A percentile compares a stretch with the other conserved stretches of the same genome.
Evolutionary conservation across 192 early-diverging fungal species (phyloP).

Genomic region (Coemansia sp.): DNA sequence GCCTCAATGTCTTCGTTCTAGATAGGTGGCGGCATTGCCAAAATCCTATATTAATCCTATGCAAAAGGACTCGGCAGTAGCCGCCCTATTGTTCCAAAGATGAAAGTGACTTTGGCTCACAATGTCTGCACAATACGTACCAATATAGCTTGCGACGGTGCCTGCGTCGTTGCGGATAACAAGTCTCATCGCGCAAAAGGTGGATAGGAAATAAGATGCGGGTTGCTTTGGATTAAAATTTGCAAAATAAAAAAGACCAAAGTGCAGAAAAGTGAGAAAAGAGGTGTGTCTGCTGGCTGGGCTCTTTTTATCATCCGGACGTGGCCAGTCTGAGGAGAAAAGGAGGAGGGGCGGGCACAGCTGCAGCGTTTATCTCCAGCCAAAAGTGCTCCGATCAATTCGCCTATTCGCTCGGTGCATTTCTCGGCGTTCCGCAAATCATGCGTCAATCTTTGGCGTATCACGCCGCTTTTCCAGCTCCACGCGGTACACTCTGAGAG

Average conservation of each 20-base stretch:
- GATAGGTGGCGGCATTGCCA: neutral
- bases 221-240: neutral
- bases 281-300: neutral
- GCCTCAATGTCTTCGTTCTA: neutral
- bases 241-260: slow-evolving; percentile 10
- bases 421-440: slow-evolving; percentile 6
- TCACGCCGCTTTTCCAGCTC: neutral
- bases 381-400: slow-evolving; percentile 1
- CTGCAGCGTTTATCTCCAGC: neutral
- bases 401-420: slow-evolving; percentile 8
- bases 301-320: slow-evolving; percentile 9
- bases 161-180: slow-evolving; percentile 72
- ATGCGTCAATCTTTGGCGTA: neutral
- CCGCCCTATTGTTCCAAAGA: neutral
- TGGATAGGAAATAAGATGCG: too few species aligned
- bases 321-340: neutral
- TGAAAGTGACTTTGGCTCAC: neutral
- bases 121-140: slow-evolving; percentile 50
- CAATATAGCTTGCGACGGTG: slow-evolving; percentile 70
- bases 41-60: neutral
- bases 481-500: neutral
- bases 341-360: slow-evolving; percentile 6
- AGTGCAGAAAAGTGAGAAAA: slow-evolving; percentile 15
- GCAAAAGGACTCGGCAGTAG: neutral
- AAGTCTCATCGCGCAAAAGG: slow-evolving; percentile 61